Evolutionary conservation across 352 stramenopile genomes (phyloP), one percentile per base, ranked within the genome.

Genomic region (Globisporangium megalacanthum): DNA sequence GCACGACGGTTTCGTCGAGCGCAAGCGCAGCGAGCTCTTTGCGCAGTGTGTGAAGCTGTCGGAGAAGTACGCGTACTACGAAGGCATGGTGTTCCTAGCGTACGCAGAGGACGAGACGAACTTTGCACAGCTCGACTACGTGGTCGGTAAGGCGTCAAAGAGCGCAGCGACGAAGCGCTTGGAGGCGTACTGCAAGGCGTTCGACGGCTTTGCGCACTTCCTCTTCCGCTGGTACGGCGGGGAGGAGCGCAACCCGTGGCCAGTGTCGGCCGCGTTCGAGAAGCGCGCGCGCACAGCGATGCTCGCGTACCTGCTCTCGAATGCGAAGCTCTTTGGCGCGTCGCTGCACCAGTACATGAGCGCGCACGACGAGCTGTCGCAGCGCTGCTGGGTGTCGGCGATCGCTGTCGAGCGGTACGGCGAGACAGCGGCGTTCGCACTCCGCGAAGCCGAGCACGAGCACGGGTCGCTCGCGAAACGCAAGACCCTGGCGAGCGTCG

Each of bases 401-500:
- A 65, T 86, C n/a, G 71, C 79, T 2, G 72, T 78, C 8, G 77
- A 90, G 36, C 70, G 81, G 39, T 92, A 82, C 58, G 73, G 88
- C 49, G 64, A 89, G 47, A 68, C 73, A 14, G 70, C 75, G n/a
- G 66, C 67, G 7, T 58, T 86, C 45, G 62, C 81, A n/a, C 66
- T 93, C 0, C 66, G 64, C 33, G 75, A 94, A 58, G 77, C 79
- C 0, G 64, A 72, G 29, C 46, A 51, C 3, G 83, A 93, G 51
- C 61, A 70, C n/a, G 42, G 50, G 10, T 91, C 70, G 17, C 69
- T 93, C 6, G 33, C 70, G 9, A 77, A 75, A 56, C 75, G 84
- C 35, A 92, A 93, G 55, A 94, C 79, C 4, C 77, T 94, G 64
- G 64, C 72, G 13, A 93, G 85, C 39, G 83, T 93, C 56, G 77